Evolutionary conservation across 176 grass and related monocot species (phyloP).

Genomic region (Saccharum officinarum): DNA sequence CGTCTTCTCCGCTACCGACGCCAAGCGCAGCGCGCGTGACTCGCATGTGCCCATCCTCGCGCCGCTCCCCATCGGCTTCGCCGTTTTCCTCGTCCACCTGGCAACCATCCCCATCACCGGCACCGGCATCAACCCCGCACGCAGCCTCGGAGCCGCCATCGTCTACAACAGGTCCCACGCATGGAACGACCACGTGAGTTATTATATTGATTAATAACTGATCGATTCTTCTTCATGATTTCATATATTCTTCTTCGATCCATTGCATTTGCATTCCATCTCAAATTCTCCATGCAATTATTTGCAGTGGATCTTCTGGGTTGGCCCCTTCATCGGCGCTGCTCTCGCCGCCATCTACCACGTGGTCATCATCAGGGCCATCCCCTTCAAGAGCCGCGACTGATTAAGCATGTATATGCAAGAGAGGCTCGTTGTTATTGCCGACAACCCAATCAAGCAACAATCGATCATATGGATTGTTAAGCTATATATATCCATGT

Average conservation of each 20-base stretch:
- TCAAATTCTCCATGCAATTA: no score
- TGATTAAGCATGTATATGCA: background rate
- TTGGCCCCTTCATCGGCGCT: constrained; percentile 88
- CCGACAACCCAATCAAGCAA: background rate
- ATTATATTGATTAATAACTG: no score
- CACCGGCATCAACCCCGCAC: constrained; percentile 86
- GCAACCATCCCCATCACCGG: constrained; percentile 95
- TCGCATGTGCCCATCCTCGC: constrained; percentile 86
- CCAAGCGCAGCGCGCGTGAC: constrained; percentile 82
- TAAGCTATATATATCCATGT: background rate
- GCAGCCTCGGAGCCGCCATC: constrained; percentile 82
- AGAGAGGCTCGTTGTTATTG: background rate
- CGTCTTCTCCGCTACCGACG: constrained; percentile 88
- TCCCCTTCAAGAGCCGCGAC: constrained; percentile 88
- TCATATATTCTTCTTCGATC: no score
- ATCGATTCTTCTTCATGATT: no score
- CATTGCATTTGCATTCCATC: no score
- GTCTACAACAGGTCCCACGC: constrained; percentile 73
- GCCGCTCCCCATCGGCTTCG: constrained; percentile 85
- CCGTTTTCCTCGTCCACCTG: constrained; percentile 91
- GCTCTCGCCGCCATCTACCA: constrained; percentile 90
- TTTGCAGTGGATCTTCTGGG: constrained; percentile 95
- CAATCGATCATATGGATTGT: background rate
- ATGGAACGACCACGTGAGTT: constrained; percentile 77
- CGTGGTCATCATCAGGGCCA: constrained; percentile 80